Base-by-base conservation (phyloP, 495 filamentous ascomycete species). In the Zalerion maritima region DNA sequence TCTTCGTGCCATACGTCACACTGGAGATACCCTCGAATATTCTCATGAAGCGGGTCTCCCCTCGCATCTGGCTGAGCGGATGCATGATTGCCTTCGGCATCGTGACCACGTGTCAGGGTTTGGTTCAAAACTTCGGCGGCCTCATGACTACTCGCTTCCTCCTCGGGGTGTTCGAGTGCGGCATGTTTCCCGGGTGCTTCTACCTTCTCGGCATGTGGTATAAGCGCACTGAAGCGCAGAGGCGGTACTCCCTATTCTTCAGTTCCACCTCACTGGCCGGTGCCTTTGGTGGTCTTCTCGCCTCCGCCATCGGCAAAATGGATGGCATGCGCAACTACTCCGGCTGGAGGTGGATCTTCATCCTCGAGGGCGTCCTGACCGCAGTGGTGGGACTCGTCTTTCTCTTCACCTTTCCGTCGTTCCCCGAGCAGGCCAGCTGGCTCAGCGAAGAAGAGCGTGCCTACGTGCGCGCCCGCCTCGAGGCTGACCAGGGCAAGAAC, bases 21-120 rank as follows among this genome's bases (percentile, higher is more conserved):
- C 77, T 77, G 40, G 86, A 81, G 49, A 89, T 96, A 28, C 89
- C 87, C 2, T 83, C 78, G 28, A 96, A 96, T 44, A 71, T 93
- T 30, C 44, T 91, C 11, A 57, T 96, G 15, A 92, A 91, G 52
- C 72, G 69, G 35, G 59, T 92, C 36, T 76, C 69, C 34, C 86
- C 87, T 2, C 72, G 76, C 36, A 57, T 89, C 26, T 94, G 86
- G 86, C 49, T 89, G 23, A 71, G 78, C 0, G 31, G 60, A 26
- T 91, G 83, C 48, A 91, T 91, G 76, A 71, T 87, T 41, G 48
- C 67, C 15, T 94, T 94, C 40, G 86, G 86, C 6, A 35, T 92
- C 5, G 69, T 77, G 8, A 78, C 77, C 19, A 57, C 78, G 11
- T 72, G 72, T 40, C 83, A 94, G 53, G 87, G 89, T 3, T 52